These are phyloP conservation scores for Eucommia ulmoides DNA, from an alignment of 257 asterid genomes.

Conservation along the genomic window DNA sequence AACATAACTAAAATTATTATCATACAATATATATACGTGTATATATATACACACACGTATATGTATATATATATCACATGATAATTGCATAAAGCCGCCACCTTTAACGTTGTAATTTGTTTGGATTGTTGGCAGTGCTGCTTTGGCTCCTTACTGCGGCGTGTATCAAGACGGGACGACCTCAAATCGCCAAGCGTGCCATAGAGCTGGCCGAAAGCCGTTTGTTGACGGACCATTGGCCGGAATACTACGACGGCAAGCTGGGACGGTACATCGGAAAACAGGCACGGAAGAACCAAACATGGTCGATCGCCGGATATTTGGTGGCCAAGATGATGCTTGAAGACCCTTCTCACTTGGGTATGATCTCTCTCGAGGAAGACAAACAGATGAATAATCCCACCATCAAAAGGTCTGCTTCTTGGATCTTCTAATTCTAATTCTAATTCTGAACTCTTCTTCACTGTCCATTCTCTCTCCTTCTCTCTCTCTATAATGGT, in stretches of 20 bases:
- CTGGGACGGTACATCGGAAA: constrained; percentile 33
- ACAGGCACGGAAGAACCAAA: constrained; percentile 39
- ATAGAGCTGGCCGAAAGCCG: constrained; percentile 37
- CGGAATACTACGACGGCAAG: constrained; percentile 45
- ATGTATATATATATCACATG: too few species aligned
- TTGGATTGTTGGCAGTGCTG: constrained; percentile 35
- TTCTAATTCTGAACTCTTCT: too few species aligned
- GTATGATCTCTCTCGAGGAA: constrained; percentile 41
- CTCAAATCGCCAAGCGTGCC: constrained; percentile 39
- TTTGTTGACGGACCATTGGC: constrained; percentile 34
- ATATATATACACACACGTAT: too few species aligned
- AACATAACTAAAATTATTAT: too few species aligned
- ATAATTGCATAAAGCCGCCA: too few species aligned
- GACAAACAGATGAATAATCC: constrained; percentile 35
- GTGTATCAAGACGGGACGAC: constrained; percentile 41
- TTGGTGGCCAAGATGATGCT: constrained; percentile 44
- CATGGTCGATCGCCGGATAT: constrained; percentile 45
- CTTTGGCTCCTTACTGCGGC: constrained; percentile 47
- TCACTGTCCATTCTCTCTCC: too few species aligned
- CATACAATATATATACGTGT: too few species aligned
- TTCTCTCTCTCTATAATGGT: too few species aligned
- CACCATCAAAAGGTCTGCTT: constrained; percentile 25
- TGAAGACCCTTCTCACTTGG: constrained; percentile 47
- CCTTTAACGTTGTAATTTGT: too few species aligned
- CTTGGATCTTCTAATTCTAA: constrained; percentile 18